Evolutionary conservation across 768 basidiomycete species (phyloP), one percentile per base, ranked within the genome.

Genomic region (Phlebiopsis flavidoalba): DNA sequence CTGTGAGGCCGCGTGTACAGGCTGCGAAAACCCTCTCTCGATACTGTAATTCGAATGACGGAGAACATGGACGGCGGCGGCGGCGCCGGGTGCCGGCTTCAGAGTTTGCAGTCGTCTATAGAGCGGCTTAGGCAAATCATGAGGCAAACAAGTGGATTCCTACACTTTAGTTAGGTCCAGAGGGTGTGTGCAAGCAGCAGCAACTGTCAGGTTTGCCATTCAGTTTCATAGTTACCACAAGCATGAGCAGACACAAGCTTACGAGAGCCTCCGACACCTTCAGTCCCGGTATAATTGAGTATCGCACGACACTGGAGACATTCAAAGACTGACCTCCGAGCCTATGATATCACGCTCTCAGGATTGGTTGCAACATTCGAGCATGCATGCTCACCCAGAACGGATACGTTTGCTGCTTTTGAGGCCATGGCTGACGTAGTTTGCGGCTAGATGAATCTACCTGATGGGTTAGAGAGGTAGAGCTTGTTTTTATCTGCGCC

Each of bases 91-190:
- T 2, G 73, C 64, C 15, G 79, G 72, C 52, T 76, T 71, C 24
- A 87, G 70, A 21, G 91, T 92, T 76, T 95, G 93, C 83, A 95
- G 89, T 64, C 91, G 89, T 61, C 89, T 91, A 45, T 8, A n/a
- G 24, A 14, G 22, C 47, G 21, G 10, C n/a, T 57, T 57, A 51
- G 55, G 14, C 31, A 19, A 3, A 35, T n/a, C 6, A 37, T 47
- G 53, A 3, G 33, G 3, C 12, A 2, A 21, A 46, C 31, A 24
- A 47, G n/a, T 47, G 26, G 33, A 54, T 52, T 35, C 50, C 53
- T 31, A 90, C 86, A 93, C 89, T 85, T 93, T 95, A 35, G 89
- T 88, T 57, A 93, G 76, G 73, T 93, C 91, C 58, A 93, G 72
- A 43, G 91, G 91, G 75, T 93, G 91, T 0, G 91, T 93, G 69